phyloP scores from a whole-genome alignment of 352 stramenopile species.

The Hyaloperonospora arabidopsidis region DNA sequence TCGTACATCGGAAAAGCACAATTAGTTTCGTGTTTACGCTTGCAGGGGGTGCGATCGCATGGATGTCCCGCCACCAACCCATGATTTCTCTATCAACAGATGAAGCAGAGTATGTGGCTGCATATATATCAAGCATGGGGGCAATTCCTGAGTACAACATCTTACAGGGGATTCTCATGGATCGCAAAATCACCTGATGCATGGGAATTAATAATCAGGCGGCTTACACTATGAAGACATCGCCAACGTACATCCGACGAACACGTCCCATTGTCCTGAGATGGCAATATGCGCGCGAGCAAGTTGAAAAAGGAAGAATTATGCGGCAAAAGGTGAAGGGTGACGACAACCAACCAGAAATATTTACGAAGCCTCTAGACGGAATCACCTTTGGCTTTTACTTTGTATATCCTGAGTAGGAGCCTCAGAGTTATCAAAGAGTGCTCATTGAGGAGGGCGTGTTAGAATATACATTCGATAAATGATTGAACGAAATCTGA shows the following conservation, averaged over 20 bases:
- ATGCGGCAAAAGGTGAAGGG: not conserved
- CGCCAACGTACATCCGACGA: too few relatives aligned
- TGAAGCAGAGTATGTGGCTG: not conserved
- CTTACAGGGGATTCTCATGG: not conserved
- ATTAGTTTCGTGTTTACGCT: not conserved
- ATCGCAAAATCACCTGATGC: not conserved
- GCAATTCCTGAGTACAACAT: not conserved
- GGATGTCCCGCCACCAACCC: not conserved
- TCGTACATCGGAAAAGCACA: not conserved
- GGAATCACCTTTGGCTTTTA: too few relatives aligned
- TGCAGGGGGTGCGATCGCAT: not conserved
- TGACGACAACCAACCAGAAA: not conserved
- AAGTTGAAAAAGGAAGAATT: not conserved
- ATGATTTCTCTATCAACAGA: not conserved
- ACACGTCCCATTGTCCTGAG: not conserved
- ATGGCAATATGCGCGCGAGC: not conserved
- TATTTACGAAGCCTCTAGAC: constrained; percentile 1
- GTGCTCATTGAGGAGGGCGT: too few relatives aligned
- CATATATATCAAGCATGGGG: not conserved
- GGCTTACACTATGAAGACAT: too few relatives aligned
- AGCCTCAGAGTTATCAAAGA: too few relatives aligned
- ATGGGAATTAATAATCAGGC: not conserved
- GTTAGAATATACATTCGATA: too few relatives aligned
- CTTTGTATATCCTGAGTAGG: too few relatives aligned
- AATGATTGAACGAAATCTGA: too few relatives aligned